Percentiles rank a stretch among this genome's conserved stretches.
These are phyloP conservation scores for Endocalyx cinctus DNA, from an alignment of 2,329 filamentous ascomycete species.

Conservation along the genomic window DNA sequence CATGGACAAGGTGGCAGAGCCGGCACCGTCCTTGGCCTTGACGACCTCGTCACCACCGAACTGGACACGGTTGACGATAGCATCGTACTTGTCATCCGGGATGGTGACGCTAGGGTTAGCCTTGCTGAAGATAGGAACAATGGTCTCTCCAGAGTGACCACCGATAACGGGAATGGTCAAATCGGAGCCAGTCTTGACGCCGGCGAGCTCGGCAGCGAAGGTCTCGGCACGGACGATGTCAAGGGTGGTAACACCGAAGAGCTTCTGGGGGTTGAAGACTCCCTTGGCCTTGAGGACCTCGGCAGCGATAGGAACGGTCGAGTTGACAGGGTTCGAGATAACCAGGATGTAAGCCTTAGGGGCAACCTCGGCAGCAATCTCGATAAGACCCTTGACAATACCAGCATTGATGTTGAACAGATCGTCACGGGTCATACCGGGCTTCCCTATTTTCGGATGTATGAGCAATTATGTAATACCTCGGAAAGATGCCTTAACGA, in stretches of 20 bases:
- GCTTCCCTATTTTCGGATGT: slow-evolving; percentile 68
- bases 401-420: slow-evolving; percentile 99
- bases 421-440: slow-evolving; percentile 98
- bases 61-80: slow-evolving; percentile 89
- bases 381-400: slow-evolving; percentile 90
- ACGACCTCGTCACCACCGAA: slow-evolving; percentile 98
- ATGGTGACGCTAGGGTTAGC: slow-evolving; percentile 75
- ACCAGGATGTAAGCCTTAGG: slow-evolving; percentile 94
- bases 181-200: slow-evolving; percentile 77
- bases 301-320: slow-evolving; percentile 93
- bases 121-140: slow-evolving; percentile 95
- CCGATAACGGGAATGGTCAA: slow-evolving; percentile 88
- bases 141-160: slow-evolving; percentile 96
- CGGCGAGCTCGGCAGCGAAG: slow-evolving; percentile 82
- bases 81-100: slow-evolving; percentile 84
- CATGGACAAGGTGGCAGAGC: slow-evolving; percentile 91
- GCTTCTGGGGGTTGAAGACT: slow-evolving; percentile 90
- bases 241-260: slow-evolving; percentile 97
- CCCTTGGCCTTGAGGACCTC: slow-evolving; percentile 92
- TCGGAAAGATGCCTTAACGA: too few species aligned
- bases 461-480: slow-evolving; percentile 21
- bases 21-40: slow-evolving; percentile 87
- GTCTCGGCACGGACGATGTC: slow-evolving; percentile 98
- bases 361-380: slow-evolving; percentile 79
- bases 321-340: slow-evolving; percentile 99